Evolutionary conservation across 768 basidiomycete genomes (phyloP).

Genomic region (Boletus vermiculosoides): DNA sequence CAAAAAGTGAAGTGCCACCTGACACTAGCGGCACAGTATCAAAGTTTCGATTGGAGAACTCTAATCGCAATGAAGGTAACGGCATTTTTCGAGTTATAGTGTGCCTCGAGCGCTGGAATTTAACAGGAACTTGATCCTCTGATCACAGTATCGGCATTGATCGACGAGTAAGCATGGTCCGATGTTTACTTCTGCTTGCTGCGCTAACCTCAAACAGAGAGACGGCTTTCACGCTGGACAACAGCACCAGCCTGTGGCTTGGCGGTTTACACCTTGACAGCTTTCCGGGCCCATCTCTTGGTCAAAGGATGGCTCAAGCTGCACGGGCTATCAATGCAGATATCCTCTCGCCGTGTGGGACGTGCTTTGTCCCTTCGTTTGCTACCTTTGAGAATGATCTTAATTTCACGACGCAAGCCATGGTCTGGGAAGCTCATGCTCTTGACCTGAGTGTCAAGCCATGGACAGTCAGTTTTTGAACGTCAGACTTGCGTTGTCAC

Average conservation of each 20-base stretch:
- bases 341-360: conserved; percentile 62
- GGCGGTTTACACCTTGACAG: conserved; percentile 60
- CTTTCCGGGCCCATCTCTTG: conserved; percentile 62
- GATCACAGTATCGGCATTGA: conserved; percentile 61
- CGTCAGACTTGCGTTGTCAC: not conserved
- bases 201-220: conserved; percentile 30
- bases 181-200: not conserved
- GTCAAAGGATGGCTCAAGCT: conserved; percentile 63
- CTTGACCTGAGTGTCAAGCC: conserved; percentile 65
- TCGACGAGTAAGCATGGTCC: conserved; percentile 51
- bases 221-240: conserved; percentile 41
- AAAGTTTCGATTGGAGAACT: conserved; percentile 84
- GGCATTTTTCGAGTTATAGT: not conserved
- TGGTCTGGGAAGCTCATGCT: conserved; percentile 66
- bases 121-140: conserved; percentile 52
- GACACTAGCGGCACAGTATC: conserved; percentile 51
- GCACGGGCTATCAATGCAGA: conserved; percentile 62
- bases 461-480: conserved; percentile 58
- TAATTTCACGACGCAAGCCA: conserved; percentile 62
- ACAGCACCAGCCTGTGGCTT: conserved; percentile 60
- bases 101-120: not conserved
- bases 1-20: not conserved
- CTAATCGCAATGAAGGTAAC: conserved; percentile 66
- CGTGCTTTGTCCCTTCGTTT: conserved; percentile 36
- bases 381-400: conserved; percentile 48